Conservation (phyloP, 2,329 filamentous ascomycete genomes). For the Dothideomycetes sp. region DNA sequence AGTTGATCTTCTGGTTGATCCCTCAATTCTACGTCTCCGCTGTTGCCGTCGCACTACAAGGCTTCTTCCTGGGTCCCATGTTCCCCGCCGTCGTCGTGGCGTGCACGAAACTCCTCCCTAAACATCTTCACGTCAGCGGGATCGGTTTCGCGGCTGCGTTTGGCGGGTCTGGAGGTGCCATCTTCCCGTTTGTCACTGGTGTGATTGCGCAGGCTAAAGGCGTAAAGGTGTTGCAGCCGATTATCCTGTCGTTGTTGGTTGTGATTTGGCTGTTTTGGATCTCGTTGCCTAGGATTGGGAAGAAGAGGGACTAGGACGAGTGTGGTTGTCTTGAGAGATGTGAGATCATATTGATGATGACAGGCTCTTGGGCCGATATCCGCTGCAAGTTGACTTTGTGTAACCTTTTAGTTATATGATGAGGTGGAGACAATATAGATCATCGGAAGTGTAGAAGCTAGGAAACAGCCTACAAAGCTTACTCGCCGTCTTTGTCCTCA, state of each 20-base stretch:
- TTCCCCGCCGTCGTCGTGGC: constrained; percentile 67
- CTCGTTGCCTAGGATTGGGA: constrained; percentile 33
- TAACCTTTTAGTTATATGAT: no score
- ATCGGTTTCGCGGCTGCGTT: constrained; percentile 74
- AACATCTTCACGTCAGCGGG: constrained; percentile 62
- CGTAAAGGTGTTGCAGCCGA: constrained; percentile 49
- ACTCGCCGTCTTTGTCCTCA: no score
- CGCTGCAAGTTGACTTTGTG: no score
- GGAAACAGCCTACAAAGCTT: no score
- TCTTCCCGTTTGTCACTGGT: constrained; percentile 55
- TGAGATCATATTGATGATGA: no score
- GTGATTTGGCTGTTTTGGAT: constrained; percentile 43
- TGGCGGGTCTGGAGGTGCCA: constrained; percentile 61
- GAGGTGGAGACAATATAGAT: no score
- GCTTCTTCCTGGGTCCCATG: constrained; percentile 70
- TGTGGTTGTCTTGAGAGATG: no score
- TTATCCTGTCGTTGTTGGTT: constrained; percentile 43
- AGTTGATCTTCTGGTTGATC: constrained; percentile 72
- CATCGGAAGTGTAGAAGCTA: no score
- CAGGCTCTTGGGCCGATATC: no score
- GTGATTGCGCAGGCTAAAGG: constrained; percentile 54
- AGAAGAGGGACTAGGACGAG: constrained; percentile 25
- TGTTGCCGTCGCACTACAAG: constrained; percentile 59
- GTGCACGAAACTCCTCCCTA: constrained; percentile 62
- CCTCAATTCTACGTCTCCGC: constrained; percentile 65